phyloP scores from a whole-genome alignment of 2,329 filamentous ascomycete genomes.

The Beauveria scarabaeidicola region DNA sequence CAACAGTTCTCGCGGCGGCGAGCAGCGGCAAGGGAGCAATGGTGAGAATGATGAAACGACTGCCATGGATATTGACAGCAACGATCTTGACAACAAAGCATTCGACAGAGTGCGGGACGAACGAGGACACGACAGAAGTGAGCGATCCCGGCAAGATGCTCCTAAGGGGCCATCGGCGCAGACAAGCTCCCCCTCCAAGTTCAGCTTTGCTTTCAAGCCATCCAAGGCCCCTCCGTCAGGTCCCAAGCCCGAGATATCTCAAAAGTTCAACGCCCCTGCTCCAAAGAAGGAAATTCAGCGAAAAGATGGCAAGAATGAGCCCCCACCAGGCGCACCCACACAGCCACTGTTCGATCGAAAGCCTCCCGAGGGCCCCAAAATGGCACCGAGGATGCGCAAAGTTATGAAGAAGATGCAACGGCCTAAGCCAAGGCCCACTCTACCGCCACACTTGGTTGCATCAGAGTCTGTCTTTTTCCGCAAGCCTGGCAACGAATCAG shows the following conservation, averaged over 20 bases:
- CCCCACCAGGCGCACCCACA: slow-evolving; percentile 42
- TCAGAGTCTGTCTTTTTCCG: slow-evolving; percentile 90
- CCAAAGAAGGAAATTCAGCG: slow-evolving; percentile 30
- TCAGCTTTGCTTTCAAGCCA: slow-evolving; percentile 89
- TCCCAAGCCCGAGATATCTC: slow-evolving; percentile 58
- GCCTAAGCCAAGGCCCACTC: slow-evolving; percentile 59
- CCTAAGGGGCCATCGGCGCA: slow-evolving; percentile 40
- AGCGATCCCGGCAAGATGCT: slow-evolving; percentile 2
- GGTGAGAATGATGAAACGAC: slow-evolving; percentile 43
- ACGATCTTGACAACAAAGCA: slow-evolving; percentile 37
- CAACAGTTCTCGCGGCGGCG: not conserved
- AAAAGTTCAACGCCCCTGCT: slow-evolving; percentile 58
- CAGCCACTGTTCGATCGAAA: slow-evolving; percentile 36
- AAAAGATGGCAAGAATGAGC: slow-evolving; percentile 33
- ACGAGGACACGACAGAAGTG: slow-evolving; percentile 13
- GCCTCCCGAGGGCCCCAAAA: slow-evolving; percentile 26
- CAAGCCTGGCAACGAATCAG: slow-evolving; percentile 95
- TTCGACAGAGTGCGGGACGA: not conserved
- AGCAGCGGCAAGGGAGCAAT: slow-evolving; percentile 1
- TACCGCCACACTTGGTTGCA: slow-evolving; percentile 62
- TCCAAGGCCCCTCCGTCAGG: slow-evolving; percentile 48
- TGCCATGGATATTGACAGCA: slow-evolving; percentile 54
- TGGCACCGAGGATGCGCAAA: slow-evolving; percentile 46
- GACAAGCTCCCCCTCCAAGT: slow-evolving; percentile 49
- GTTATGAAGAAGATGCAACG: slow-evolving; percentile 62